Evolutionary conservation across 495 filamentous ascomycete species (phyloP).

Genomic region (Lasiosphaeria ovina): DNA sequence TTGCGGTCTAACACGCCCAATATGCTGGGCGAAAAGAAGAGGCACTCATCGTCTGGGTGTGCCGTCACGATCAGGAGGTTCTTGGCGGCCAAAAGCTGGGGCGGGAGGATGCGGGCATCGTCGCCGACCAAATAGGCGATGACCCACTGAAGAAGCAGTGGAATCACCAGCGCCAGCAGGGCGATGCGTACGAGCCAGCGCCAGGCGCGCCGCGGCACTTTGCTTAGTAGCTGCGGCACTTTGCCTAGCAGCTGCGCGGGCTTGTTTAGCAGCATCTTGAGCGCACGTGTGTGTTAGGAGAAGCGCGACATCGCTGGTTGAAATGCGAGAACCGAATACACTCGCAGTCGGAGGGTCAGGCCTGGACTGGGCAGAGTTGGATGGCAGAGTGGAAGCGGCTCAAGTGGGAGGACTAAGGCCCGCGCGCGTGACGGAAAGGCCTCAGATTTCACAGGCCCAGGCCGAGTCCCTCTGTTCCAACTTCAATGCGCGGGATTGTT

Average conservation of each 20-base stretch:
- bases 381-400: too few relatives aligned
- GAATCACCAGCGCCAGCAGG: slow-evolving; percentile 28
- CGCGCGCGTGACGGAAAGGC: too few relatives aligned
- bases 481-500: too few relatives aligned
- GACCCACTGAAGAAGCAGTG: slow-evolving; percentile 38
- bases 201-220: slow-evolving; percentile 28
- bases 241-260: neutral
- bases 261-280: neutral
- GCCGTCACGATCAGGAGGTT: slow-evolving; percentile 42
- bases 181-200: slow-evolving; percentile 28
- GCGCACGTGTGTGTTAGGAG: neutral
- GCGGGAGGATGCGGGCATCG: slow-evolving; percentile 39
- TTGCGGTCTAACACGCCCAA: slow-evolving; percentile 39
- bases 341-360: too few relatives aligned
- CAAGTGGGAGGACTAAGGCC: too few relatives aligned
- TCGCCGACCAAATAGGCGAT: slow-evolving; percentile 37
- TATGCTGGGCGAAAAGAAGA: slow-evolving; percentile 44
- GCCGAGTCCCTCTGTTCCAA: too few relatives aligned
- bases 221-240: slow-evolving; percentile 17
- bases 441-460: too few relatives aligned
- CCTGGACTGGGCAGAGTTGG: too few relatives aligned
- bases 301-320: too few relatives aligned
- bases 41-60: slow-evolving; percentile 45
- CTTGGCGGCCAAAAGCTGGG: slow-evolving; percentile 34
- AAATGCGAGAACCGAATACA: too few relatives aligned